Conservation (phyloP, 148 eudicot genomes). For the Cornus suecica region DNA sequence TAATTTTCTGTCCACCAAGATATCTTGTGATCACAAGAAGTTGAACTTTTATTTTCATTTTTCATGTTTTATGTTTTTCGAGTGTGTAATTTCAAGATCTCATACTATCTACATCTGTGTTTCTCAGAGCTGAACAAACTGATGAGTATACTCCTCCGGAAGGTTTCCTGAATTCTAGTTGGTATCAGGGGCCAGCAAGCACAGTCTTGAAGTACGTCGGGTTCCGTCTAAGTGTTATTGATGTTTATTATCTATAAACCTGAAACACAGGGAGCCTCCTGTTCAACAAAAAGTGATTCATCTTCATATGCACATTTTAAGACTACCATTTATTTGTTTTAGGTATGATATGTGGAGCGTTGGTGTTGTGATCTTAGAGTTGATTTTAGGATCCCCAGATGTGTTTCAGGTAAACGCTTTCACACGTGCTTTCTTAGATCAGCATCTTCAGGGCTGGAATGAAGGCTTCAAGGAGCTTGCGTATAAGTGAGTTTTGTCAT, state of each 20-base stretch:
- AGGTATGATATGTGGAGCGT: constrained; percentile 99
- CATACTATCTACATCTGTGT: constrained; percentile 1
- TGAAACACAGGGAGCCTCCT: not conserved
- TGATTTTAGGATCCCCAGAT: constrained; percentile 91
- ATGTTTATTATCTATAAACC: not conserved
- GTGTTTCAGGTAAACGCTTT: constrained; percentile 80
- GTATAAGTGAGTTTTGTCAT: constrained; percentile 56
- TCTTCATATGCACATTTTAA: not conserved
- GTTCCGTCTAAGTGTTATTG: constrained; percentile 10
- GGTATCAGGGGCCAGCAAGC: constrained; percentile 71
- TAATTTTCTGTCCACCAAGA: not conserved
- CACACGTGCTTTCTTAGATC: constrained; percentile 80
- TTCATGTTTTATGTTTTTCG: not conserved
- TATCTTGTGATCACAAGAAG: not conserved
- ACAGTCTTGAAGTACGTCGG: constrained; percentile 61
- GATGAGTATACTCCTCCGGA: constrained; percentile 97
- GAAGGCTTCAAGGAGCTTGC: constrained; percentile 91
- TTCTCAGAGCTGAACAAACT: constrained; percentile 83
- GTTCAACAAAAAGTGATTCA: constrained; percentile 1
- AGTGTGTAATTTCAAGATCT: not conserved
- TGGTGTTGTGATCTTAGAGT: constrained; percentile 85
- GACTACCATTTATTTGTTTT: constrained; percentile 6
- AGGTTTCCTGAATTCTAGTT: constrained; percentile 79
- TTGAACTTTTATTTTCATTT: not conserved
- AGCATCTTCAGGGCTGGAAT: constrained; percentile 92